A percentile compares a stretch with the other conserved stretches of the same genome.
Conservation (phyloP, 768 basidiomycete genomes). For the Neoboletus magnificus region DNA sequence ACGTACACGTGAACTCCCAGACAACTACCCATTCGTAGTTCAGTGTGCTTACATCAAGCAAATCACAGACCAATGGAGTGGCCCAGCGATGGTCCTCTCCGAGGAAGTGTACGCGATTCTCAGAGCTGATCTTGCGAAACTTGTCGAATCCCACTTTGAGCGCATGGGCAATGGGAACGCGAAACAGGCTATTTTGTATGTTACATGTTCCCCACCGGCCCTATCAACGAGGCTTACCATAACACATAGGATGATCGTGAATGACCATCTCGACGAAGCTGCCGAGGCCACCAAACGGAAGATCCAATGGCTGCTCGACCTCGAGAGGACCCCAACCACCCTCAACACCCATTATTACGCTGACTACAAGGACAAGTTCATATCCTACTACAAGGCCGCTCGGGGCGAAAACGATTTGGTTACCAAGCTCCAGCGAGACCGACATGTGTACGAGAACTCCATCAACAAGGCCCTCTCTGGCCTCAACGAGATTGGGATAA, state of each 20-base stretch:
- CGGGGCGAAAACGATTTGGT: slow-evolving; percentile 10
- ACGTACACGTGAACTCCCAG: slow-evolving; percentile 67
- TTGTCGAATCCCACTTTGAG: slow-evolving; percentile 50
- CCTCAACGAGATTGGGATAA: slow-evolving; percentile 26
- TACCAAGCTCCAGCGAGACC: slow-evolving; percentile 1
- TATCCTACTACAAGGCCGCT: slow-evolving; percentile 44
- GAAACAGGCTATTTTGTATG: slow-evolving; percentile 47
- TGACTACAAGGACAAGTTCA: slow-evolving; percentile 49
- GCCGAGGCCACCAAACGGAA: slow-evolving; percentile 37
- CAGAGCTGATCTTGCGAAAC: slow-evolving; percentile 35
- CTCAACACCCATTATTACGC: slow-evolving; percentile 50
- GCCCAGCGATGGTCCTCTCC: slow-evolving; percentile 47
- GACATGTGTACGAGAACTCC: background rate
- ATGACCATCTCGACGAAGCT: slow-evolving; percentile 48
- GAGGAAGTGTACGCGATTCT: slow-evolving; percentile 37
- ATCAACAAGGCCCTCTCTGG: slow-evolving; percentile 30
- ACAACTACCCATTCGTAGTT: slow-evolving; percentile 62
- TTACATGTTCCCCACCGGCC: background rate
- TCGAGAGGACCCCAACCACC: slow-evolving; percentile 51
- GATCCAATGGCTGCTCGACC: slow-evolving; percentile 46
- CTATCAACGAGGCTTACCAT: background rate
- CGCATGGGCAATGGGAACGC: slow-evolving; percentile 51
- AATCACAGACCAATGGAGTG: slow-evolving; percentile 46
- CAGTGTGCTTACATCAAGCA: slow-evolving; percentile 47
- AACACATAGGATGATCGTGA: slow-evolving; percentile 42